These are phyloP conservation scores for Chondrus crispus DNA, from an alignment of 23 red algal species.

Conservation along the genomic window DNA sequence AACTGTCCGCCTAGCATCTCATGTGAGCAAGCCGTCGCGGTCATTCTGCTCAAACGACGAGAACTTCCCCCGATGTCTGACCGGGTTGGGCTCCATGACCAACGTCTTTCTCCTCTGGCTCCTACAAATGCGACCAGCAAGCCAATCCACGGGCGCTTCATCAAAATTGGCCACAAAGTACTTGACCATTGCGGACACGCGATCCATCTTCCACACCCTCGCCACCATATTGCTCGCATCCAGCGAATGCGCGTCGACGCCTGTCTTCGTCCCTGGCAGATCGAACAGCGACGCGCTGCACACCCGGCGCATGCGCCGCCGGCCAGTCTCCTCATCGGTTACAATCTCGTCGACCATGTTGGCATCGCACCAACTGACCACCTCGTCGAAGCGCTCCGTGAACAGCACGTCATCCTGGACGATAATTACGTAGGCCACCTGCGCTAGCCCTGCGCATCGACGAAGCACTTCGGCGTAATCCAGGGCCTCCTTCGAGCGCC, in stretches of 20 bases:
- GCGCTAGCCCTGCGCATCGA: slow-evolving; percentile 26
- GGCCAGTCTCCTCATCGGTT: not conserved
- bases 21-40: slow-evolving; percentile 38
- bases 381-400: not conserved
- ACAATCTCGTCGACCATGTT: not conserved
- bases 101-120: slow-evolving; percentile 8
- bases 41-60: slow-evolving; percentile 38
- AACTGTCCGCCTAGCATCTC: too few species aligned
- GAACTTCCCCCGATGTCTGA: slow-evolving; percentile 47
- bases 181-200: not conserved
- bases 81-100: slow-evolving; percentile 48
- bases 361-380: not conserved
- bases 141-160: slow-evolving; percentile 75
- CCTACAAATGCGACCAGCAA: slow-evolving; percentile 48
- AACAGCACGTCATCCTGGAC: slow-evolving; percentile 76
- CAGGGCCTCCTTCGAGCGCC: slow-evolving; percentile 64
- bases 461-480: slow-evolving; percentile 62
- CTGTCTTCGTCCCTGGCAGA: not conserved
- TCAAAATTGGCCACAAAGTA: slow-evolving; percentile 37
- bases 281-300: slow-evolving; percentile 56
- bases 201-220: slow-evolving; percentile 40
- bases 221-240: slow-evolving; percentile 57
- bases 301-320: not conserved
- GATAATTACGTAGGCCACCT: slow-evolving; percentile 13
- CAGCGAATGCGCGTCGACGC: slow-evolving; percentile 21